phyloP scores from a whole-genome alignment of 257 asterid species.

The Scutellaria galericulata region DNA sequence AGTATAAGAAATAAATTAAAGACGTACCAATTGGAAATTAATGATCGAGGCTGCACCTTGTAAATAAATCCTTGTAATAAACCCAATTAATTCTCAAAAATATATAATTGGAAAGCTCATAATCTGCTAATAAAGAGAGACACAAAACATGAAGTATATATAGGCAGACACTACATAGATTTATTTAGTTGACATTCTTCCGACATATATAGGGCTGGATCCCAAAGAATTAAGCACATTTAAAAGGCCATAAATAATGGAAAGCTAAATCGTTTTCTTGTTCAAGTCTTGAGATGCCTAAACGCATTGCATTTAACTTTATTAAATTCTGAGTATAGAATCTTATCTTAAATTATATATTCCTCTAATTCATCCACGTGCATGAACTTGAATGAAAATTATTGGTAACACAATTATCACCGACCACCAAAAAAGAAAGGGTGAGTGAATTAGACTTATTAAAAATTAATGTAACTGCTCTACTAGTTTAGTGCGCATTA shows the following conservation, averaged over 20 bases:
- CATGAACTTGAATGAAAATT: background rate
- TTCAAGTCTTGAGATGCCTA: background rate
- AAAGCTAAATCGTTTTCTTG: background rate
- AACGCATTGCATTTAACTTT: conserved; percentile 33
- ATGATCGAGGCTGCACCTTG: no score
- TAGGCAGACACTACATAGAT: background rate
- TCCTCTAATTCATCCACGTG: conserved; percentile 31
- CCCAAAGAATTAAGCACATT: conserved; percentile 22
- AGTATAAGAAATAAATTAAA: no score
- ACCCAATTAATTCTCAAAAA: no score
- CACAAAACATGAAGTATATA: background rate
- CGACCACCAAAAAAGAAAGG: conserved; percentile 29
- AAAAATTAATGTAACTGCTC: background rate
- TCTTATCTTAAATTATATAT: conserved; percentile 31
- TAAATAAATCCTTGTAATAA: no score
- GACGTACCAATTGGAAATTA: no score
- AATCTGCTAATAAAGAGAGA: no score
- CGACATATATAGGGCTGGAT: no score
- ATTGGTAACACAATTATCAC: conserved; percentile 5
- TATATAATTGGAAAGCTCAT: no score
- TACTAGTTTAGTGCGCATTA: no score
- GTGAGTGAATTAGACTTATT: background rate
- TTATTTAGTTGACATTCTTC: no score
- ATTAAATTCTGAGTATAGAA: conserved; percentile 21
- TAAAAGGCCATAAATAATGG: conserved; percentile 6